Conservation (phyloP, 345 rosid species). For the Arabidopsis suecica region DNA sequence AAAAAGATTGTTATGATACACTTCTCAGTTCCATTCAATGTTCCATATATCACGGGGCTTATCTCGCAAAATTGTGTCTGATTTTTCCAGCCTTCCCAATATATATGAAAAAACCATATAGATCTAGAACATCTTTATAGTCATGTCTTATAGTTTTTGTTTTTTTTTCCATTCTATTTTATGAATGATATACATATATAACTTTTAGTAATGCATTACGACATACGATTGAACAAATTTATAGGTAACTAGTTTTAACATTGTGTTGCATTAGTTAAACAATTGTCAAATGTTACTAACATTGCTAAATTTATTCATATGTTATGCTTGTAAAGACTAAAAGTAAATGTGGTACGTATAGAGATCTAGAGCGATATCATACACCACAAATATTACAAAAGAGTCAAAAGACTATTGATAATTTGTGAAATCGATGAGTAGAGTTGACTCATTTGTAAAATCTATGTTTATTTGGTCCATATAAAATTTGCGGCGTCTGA, state of each 20-base stretch:
- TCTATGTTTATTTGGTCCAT: not conserved
- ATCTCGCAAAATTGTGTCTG: too few species aligned
- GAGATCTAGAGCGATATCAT: not conserved
- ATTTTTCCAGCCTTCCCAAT: too few species aligned
- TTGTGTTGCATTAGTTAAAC: not conserved
- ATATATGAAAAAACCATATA: not conserved
- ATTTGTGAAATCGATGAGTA: not conserved
- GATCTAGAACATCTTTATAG: not conserved
- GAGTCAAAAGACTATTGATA: not conserved
- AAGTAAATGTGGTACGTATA: not conserved
- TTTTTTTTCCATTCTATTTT: not conserved
- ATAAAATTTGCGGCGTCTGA: not conserved
- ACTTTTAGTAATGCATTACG: not conserved
- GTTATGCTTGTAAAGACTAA: not conserved
- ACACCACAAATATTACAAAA: not conserved
- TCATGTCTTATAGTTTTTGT: not conserved
- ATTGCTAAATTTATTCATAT: not conserved
- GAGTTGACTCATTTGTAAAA: constrained; percentile 1
- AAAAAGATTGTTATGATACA: too few species aligned
- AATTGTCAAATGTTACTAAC: not conserved
- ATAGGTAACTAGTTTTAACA: not conserved
- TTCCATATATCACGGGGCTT: too few species aligned
- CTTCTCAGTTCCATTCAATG: too few species aligned
- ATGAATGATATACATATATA: not conserved
- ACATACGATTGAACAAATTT: not conserved